Percentiles rank a stretch among this genome's conserved stretches.
phyloP scores from a whole-genome alignment of 495 filamentous ascomycete species.

The Neurospora tetraspora region DNA sequence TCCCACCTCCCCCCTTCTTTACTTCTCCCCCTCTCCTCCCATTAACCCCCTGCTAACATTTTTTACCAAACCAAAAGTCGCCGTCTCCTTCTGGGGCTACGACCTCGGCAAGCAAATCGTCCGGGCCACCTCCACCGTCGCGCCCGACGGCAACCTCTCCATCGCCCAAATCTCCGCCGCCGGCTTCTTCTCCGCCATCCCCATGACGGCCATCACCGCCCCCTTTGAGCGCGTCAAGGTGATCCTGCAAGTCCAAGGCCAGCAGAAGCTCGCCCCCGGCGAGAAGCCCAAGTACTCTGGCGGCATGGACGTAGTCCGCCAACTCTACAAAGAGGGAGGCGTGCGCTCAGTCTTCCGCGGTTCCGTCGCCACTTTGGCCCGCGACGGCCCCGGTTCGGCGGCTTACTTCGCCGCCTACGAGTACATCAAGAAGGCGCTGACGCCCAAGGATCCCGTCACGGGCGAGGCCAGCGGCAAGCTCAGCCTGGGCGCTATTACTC shows the following conservation, averaged over 20 bases:
- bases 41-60: conserved; percentile 1
- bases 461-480: conserved; percentile 65
- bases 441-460: conserved; percentile 68
- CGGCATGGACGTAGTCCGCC: conserved; percentile 84
- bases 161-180: conserved; percentile 85
- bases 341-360: conserved; percentile 86
- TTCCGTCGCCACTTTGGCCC: conserved; percentile 78
- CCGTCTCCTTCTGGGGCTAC: conserved; percentile 98
- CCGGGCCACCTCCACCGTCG: conserved; percentile 51
- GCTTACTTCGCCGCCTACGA: conserved; percentile 98
- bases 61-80: conserved; percentile 46
- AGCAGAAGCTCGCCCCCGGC: conserved; percentile 72
- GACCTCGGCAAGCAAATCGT: conserved; percentile 89
- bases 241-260: conserved; percentile 93
- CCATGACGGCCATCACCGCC: conserved; percentile 95
- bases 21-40: background rate
- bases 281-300: conserved; percentile 90
- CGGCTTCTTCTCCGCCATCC: conserved; percentile 95
- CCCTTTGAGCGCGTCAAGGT: conserved; percentile 99
- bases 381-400: conserved; percentile 85
- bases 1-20: background rate
- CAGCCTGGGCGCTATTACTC: conserved; percentile 70
- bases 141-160: conserved; percentile 55
- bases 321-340: conserved; percentile 88
- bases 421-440: conserved; percentile 77